phyloP scores from a whole-genome alignment of 2,329 filamentous ascomycete species.

The Colletotrichum cereale region DNA sequence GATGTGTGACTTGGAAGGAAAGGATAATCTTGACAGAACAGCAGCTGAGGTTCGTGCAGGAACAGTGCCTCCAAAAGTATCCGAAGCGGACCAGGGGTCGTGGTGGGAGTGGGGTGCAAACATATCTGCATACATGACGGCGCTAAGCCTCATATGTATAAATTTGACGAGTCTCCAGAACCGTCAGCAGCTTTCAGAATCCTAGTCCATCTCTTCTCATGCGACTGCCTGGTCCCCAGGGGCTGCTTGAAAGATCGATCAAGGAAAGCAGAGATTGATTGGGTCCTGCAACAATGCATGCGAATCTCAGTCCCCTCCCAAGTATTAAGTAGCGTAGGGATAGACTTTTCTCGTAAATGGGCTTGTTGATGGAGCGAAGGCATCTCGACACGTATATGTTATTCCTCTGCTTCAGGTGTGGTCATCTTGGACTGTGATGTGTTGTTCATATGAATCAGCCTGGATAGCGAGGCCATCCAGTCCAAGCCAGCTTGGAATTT shows the following conservation, averaged over 20 bases:
- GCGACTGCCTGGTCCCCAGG: not conserved
- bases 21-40: not conserved
- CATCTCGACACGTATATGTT: not conserved
- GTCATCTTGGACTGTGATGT: not conserved
- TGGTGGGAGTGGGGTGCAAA: not conserved
- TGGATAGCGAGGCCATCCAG: not conserved
- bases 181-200: constrained; percentile 7
- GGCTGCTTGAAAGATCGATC: not conserved
- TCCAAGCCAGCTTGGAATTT: not conserved
- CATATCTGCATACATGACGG: constrained; percentile 9
- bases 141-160: constrained; percentile 55
- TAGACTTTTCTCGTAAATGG: not conserved
- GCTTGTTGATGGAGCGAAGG: not conserved
- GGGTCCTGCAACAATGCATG: not conserved
- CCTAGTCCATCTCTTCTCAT: constrained; percentile 7
- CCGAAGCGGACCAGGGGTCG: not conserved
- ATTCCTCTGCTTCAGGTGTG: not conserved
- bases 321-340: not conserved
- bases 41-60: not conserved
- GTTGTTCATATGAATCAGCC: not conserved
- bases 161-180: constrained; percentile 51
- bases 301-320: not conserved
- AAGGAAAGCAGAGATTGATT: not conserved
- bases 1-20: not conserved
- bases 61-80: not conserved